Evolutionary conservation across 805 yeast genomes (phyloP), one percentile per base, ranked within the genome.

Genomic region (Sugiyamaella mastotermitis): DNA sequence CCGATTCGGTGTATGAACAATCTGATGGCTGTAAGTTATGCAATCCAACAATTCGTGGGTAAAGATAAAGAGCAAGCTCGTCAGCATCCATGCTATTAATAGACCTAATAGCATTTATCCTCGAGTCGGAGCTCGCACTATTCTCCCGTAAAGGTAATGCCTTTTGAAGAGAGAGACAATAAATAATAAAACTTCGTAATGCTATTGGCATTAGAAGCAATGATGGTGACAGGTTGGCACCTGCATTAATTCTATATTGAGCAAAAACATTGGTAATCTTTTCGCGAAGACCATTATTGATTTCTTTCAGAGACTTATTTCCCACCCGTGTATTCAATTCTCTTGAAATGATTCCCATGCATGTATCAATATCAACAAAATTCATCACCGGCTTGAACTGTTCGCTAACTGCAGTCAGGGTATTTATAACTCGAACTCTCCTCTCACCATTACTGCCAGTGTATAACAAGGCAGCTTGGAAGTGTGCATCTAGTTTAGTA

Each of bases 391-490:
- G 87, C 34, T 72, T 72, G 29, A 82, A 62, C 38, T 84, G 71
- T 43, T 80, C 82, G 1, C 92, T 76, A 11, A 85, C 88, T 0
- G 94, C 83, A 33, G 84, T 75, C n/a, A 82, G 80, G 40, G 78
- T 65, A 54, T 92, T 92, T 34, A 83, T 72, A n/a, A 87, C 87
- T 45, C 98, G 72, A 11, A 92, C 90, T 50, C 84, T 80, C 48
- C 97, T 68, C 6, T 69, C 61, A 16, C 98, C 98, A 33, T 69
- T 69, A 2, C 69, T 54, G 33, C 86, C 83, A 0, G 97, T 88
- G 57, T 87, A 90, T 39, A 92, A 64, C 19, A 92, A 49, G 0
- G 97, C 97, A 1, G 84, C 82, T 61, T 92, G 98, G 66, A 90
- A 85, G 57, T 86, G 92, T 16, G 85, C 83, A 57, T 87, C 96